These are phyloP conservation scores for Exophiala sideris DNA, from an alignment of 2,329 filamentous ascomycete species.

Conservation along the genomic window DNA sequence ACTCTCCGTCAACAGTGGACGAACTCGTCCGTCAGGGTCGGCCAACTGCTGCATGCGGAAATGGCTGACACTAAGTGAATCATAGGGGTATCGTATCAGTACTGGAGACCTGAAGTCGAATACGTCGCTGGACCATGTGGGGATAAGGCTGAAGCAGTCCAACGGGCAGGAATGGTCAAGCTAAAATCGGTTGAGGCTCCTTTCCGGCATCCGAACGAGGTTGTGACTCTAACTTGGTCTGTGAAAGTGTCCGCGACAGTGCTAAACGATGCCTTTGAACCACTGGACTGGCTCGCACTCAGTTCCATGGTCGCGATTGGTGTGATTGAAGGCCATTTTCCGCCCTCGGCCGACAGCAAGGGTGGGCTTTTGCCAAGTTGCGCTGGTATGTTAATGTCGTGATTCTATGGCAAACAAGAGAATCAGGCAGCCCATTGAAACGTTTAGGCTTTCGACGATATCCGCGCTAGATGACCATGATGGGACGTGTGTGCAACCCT, in stretches of 20 bases:
- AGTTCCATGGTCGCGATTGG: background rate
- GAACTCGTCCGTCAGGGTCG: slow-evolving; percentile 6
- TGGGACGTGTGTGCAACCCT: too few relatives aligned
- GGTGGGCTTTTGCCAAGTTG: too few relatives aligned
- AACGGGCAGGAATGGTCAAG: slow-evolving; percentile 1
- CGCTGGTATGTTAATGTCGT: too few relatives aligned
- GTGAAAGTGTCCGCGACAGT: background rate
- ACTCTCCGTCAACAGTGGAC: background rate
- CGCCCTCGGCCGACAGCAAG: too few relatives aligned
- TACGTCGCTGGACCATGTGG: slow-evolving; percentile 7
- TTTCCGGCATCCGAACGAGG: background rate
- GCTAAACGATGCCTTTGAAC: background rate
- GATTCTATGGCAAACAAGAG: too few relatives aligned
- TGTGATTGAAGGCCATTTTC: too few relatives aligned
- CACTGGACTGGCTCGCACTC: background rate
- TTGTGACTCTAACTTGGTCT: too few relatives aligned
- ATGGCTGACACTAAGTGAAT: slow-evolving; percentile 1
- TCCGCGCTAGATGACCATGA: too few relatives aligned
- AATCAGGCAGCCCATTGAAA: too few relatives aligned
- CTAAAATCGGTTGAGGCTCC: slow-evolving; percentile 37
- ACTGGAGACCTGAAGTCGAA: background rate
- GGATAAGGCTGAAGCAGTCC: slow-evolving; percentile 9
- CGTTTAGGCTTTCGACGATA: too few relatives aligned
- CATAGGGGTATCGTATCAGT: slow-evolving; percentile 9
- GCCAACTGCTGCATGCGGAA: background rate